Percentiles rank a stretch among this genome's conserved stretches.
Conservation (phyloP, 2,329 filamentous ascomycete genomes). For the Aspergillus tubingensis region DNA sequence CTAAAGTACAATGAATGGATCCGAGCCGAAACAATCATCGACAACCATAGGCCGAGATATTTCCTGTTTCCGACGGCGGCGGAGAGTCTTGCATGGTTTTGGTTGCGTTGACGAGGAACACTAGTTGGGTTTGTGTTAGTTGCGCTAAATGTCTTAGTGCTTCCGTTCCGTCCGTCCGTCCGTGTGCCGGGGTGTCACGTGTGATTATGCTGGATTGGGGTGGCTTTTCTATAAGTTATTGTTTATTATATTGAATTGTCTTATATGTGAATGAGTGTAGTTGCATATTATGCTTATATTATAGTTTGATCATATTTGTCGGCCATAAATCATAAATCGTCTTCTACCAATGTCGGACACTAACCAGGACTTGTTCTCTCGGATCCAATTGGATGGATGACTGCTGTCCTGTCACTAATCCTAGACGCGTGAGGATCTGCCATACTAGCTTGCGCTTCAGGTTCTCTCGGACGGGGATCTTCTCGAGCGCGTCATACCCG, state of each 20-base stretch:
- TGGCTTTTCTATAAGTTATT: too few species aligned
- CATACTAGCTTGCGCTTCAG: constrained; percentile 73
- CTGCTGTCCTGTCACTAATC: constrained; percentile 58
- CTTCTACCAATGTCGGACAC: constrained; percentile 68
- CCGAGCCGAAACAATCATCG: not conserved
- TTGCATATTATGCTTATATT: not conserved
- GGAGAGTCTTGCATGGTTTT: not conserved
- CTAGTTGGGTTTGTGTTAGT: not conserved
- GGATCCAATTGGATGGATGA: constrained; percentile 33
- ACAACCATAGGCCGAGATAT: not conserved
- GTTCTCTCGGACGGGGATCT: constrained; percentile 80
- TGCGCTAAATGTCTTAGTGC: not conserved
- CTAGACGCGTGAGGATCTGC: constrained; percentile 62
- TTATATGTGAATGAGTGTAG: not conserved
- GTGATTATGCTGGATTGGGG: not conserved
- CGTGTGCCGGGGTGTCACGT: not conserved
- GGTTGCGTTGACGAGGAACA: not conserved
- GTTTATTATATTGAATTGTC: not conserved
- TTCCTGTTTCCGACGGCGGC: not conserved
- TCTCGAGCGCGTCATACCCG: constrained; percentile 79
- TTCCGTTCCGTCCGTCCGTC: not conserved
- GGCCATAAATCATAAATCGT: not conserved
- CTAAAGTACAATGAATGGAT: not conserved
- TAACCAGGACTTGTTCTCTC: constrained; percentile 54
- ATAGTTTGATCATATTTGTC: not conserved